Evolutionary conservation across 2,329 filamentous ascomycete species (phyloP).

Genomic region (Aspergillus cejpii): DNA sequence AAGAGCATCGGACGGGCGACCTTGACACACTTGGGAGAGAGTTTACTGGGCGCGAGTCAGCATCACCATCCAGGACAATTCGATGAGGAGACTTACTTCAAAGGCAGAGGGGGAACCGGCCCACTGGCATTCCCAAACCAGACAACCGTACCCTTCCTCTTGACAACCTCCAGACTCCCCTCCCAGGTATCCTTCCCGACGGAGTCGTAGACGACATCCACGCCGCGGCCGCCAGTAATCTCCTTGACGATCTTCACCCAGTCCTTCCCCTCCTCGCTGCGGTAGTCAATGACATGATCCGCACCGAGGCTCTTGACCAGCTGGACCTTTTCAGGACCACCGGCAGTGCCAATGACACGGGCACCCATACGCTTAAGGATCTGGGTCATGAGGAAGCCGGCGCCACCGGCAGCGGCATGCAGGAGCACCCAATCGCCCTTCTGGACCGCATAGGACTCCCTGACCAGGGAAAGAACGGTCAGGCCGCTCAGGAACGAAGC

Average conservation of each 20-base stretch:
- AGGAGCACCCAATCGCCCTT: slow-evolving; percentile 75
- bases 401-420: slow-evolving; percentile 79
- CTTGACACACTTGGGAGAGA: slow-evolving; percentile 69
- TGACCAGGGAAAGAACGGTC: slow-evolving; percentile 71
- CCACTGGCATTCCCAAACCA: slow-evolving; percentile 79
- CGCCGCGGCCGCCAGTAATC: slow-evolving; percentile 66
- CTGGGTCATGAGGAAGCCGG: slow-evolving; percentile 68
- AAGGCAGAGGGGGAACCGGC: slow-evolving; percentile 62
- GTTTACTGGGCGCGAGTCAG: slow-evolving; percentile 22
- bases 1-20: slow-evolving; percentile 68
- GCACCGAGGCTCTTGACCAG: slow-evolving; percentile 63
- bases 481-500: slow-evolving; percentile 72
- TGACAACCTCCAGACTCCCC: slow-evolving; percentile 63
- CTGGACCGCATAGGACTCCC: slow-evolving; percentile 61
- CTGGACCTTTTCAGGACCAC: slow-evolving; percentile 63
- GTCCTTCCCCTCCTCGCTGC: slow-evolving; percentile 74
- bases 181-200: slow-evolving; percentile 84
- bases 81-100: slow-evolving; percentile 57
- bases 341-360: slow-evolving; percentile 71
- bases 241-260: slow-evolving; percentile 77
- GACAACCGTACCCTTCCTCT: slow-evolving; percentile 68
- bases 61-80: no score
- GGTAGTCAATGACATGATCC: slow-evolving; percentile 67
- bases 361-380: slow-evolving; percentile 66
- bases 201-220: slow-evolving; percentile 74